A percentile compares a stretch with the other conserved stretches of the same genome.
Conservation (phyloP, 1,284 basidiomycete genomes). For the Pseudozyma tsukubaensis region DNA sequence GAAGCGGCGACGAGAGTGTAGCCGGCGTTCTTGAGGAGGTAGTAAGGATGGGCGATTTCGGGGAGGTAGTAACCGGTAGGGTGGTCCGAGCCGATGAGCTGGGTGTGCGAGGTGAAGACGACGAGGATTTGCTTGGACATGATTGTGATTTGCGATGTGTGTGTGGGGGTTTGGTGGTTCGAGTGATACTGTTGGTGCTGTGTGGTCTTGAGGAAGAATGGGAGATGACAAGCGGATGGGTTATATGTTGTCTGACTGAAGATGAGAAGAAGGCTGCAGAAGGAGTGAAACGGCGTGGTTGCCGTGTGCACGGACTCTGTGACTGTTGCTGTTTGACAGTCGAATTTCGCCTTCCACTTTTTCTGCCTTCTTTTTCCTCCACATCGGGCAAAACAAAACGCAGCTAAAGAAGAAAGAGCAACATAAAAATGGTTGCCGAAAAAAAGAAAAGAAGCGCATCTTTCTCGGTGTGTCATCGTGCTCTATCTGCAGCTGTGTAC, state of each 20-base stretch:
- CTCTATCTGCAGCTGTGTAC: not conserved
- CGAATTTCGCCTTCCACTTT: too few species aligned
- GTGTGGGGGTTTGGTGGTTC: not conserved
- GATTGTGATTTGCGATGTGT: too few species aligned
- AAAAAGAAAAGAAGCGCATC: not conserved
- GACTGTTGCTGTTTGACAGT: not conserved
- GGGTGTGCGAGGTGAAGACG: constrained; percentile 79
- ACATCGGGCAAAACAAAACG: not conserved
- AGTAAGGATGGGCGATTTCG: constrained; percentile 83
- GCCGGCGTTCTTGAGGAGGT: constrained; percentile 74
- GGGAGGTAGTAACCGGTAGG: constrained; percentile 73
- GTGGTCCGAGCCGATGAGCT: constrained; percentile 74
- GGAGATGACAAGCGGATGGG: not conserved
- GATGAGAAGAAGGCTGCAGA: not conserved
- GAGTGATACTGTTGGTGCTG: not conserved
- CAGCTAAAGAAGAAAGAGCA: not conserved
- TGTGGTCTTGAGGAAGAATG: not conserved
- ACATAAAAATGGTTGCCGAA: constrained; percentile 1
- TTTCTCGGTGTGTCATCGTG: constrained; percentile 12
- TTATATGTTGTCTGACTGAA: constrained; percentile 5
- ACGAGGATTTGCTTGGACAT: constrained; percentile 74
- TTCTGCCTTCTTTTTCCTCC: not conserved
- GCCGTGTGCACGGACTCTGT: constrained; percentile 10
- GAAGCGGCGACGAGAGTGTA: constrained; percentile 78
- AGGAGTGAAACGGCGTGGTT: not conserved